phyloP scores from a whole-genome alignment of 179 eudicot species.

The Beta lomatogona region DNA sequence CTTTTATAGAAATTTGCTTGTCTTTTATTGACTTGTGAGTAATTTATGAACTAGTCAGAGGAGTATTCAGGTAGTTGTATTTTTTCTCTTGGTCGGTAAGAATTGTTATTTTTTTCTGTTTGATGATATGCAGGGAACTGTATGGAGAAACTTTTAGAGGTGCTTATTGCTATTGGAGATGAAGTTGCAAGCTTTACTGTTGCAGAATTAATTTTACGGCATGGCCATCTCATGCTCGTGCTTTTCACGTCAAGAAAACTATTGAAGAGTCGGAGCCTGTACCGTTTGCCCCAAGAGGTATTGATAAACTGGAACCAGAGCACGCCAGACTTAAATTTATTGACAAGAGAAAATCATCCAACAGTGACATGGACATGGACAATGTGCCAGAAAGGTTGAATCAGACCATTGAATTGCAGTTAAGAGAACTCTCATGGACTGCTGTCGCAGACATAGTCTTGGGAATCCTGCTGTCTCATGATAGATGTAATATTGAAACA shows the following conservation, averaged over 20 bases:
- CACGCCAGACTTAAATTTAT: conserved; percentile 82
- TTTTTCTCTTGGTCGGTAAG: not conserved
- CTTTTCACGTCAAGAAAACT: no score
- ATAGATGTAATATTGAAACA: conserved; percentile 37
- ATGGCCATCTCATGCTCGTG: no score
- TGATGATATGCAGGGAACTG: conserved; percentile 79
- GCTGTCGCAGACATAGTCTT: conserved; percentile 56
- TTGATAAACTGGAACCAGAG: conserved; percentile 88
- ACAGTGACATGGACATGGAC: conserved; percentile 39
- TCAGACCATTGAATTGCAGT: conserved; percentile 51
- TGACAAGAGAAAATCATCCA: conserved; percentile 65
- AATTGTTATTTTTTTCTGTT: not conserved
- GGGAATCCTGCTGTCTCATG: conserved; percentile 44
- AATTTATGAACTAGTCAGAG: not conserved
- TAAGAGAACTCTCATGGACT: conserved; percentile 83
- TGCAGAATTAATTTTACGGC: no score
- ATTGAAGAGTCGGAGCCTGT: conserved; percentile 81
- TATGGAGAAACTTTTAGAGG: conserved; percentile 98
- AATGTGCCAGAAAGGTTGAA: conserved; percentile 58
- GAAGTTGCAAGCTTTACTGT: no score
- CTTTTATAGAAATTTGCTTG: not conserved
- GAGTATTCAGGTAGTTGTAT: not conserved
- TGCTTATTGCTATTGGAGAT: no score
- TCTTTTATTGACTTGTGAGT: conserved; percentile 2
- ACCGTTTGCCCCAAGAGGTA: conserved; percentile 92